Evolutionary conservation across 2,329 filamentous ascomycete genomes (phyloP).

Genomic region (Epichloe festucae): DNA sequence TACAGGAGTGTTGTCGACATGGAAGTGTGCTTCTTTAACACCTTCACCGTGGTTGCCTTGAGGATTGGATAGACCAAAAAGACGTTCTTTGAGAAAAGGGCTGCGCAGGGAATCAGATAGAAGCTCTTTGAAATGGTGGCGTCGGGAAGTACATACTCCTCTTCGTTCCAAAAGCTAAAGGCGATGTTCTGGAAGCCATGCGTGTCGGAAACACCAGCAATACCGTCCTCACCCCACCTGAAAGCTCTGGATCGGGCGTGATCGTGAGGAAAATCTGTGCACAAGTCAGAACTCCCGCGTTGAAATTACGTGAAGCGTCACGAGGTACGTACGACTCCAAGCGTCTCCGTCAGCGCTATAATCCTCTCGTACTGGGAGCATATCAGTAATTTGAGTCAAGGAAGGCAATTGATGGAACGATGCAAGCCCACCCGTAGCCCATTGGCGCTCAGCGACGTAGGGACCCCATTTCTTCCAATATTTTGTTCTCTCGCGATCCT

Average conservation of each 20-base stretch:
- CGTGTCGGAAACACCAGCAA: conserved; percentile 83
- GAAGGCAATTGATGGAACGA: not conserved
- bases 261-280: conserved; percentile 79
- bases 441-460: conserved; percentile 87
- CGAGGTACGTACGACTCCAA: conserved; percentile 67
- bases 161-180: conserved; percentile 95
- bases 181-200: conserved; percentile 87
- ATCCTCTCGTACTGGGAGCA: conserved; percentile 61
- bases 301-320: not conserved
- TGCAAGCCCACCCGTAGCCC: conserved; percentile 64
- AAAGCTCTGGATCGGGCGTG: conserved; percentile 80
- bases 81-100: conserved; percentile 83
- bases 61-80: conserved; percentile 90
- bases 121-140: too few species aligned
- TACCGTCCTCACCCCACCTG: conserved; percentile 94
- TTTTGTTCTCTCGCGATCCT: conserved; percentile 69
- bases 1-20: conserved; percentile 81
- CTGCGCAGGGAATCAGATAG: conserved; percentile 29
- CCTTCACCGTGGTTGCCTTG: conserved; percentile 97
- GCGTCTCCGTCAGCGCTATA: conserved; percentile 84
- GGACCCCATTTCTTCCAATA: conserved; percentile 99
- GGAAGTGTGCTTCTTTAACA: conserved; percentile 93
- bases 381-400: conserved; percentile 13
- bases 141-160: conserved; percentile 50
- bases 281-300: conserved; percentile 4